Conservation (phyloP, 352 stramenopile genomes). For the Pythium phragmitis region DNA sequence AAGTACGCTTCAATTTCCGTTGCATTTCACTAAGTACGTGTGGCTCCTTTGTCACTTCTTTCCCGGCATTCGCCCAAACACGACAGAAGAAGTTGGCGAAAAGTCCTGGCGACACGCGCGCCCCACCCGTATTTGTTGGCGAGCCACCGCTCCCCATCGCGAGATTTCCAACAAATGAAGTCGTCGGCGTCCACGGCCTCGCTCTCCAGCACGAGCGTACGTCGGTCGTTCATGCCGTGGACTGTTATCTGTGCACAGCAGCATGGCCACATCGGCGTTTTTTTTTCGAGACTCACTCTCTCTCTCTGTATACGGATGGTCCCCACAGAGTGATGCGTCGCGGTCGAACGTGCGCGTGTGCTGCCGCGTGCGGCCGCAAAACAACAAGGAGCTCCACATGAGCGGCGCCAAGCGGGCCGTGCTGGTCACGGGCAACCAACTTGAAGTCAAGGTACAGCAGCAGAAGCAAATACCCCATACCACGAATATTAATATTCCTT, state of each 20-base stretch:
- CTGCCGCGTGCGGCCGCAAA: slow-evolving; percentile 81
- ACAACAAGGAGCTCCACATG: slow-evolving; percentile 77
- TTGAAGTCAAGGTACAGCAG: slow-evolving; percentile 59
- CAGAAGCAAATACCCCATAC: neutral
- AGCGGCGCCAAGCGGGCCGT: slow-evolving; percentile 53
- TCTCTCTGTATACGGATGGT: neutral
- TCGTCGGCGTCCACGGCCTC: slow-evolving; percentile 29
- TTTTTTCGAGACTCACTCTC: neutral
- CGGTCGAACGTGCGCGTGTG: slow-evolving; percentile 76
- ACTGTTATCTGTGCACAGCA: neutral
- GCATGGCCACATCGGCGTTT: neutral
- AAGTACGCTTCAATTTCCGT: slow-evolving; percentile 20
- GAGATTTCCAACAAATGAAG: slow-evolving; percentile 16
- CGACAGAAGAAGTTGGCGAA: neutral
- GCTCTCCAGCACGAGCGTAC: slow-evolving; percentile 29
- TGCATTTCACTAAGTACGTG: slow-evolving; percentile 18
- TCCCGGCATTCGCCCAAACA: neutral
- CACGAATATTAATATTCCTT: neutral
- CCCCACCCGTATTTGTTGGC: neutral
- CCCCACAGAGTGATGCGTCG: slow-evolving; percentile 20
- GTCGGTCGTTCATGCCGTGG: neutral
- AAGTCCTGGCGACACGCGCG: neutral
- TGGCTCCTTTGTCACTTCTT: slow-evolving; percentile 2
- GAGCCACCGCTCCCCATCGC: neutral
- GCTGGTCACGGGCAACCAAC: slow-evolving; percentile 40